A percentile compares a stretch with the other conserved stretches of the same genome.
Conservation (phyloP, 768 basidiomycete species). For the Boletus pseudo-olivaceus region DNA sequence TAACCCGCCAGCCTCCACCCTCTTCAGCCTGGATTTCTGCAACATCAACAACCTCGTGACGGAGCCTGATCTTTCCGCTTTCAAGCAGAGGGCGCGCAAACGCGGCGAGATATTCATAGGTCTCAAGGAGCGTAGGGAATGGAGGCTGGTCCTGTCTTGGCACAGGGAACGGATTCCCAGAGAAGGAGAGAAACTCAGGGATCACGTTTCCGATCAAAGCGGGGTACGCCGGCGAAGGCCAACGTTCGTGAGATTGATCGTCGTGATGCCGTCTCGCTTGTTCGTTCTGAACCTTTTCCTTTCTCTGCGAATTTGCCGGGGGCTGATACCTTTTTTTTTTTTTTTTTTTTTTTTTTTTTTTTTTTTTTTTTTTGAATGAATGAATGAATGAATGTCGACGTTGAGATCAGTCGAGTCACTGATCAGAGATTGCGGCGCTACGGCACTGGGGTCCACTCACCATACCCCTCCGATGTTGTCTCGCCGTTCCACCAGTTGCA, state of each 20-base stretch:
- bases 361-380: no score
- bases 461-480: constrained; percentile 51
- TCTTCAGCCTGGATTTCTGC: constrained; percentile 31
- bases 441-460: constrained; percentile 24
- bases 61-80: constrained; percentile 36
- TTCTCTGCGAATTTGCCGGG: not conserved
- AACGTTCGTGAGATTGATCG: constrained; percentile 18
- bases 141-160: constrained; percentile 26
- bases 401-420: no score
- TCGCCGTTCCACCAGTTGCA: constrained; percentile 44
- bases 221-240: constrained; percentile 49
- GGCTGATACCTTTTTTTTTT: constrained; percentile 20
- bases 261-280: not conserved
- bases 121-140: constrained; percentile 30
- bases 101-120: constrained; percentile 23
- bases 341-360: no score
- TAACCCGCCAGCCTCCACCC: constrained; percentile 39
- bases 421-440: no score
- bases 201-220: constrained; percentile 50
- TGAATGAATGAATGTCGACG: no score
- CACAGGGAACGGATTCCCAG: constrained; percentile 27
- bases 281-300: not conserved
- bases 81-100: constrained; percentile 26
- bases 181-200: constrained; percentile 37
- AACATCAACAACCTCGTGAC: constrained; percentile 38